These are phyloP conservation scores for Rhytidiadelphus loreus DNA, from an alignment of 225 moss, liverwort and hornwort species.

Conservation along the genomic window DNA sequence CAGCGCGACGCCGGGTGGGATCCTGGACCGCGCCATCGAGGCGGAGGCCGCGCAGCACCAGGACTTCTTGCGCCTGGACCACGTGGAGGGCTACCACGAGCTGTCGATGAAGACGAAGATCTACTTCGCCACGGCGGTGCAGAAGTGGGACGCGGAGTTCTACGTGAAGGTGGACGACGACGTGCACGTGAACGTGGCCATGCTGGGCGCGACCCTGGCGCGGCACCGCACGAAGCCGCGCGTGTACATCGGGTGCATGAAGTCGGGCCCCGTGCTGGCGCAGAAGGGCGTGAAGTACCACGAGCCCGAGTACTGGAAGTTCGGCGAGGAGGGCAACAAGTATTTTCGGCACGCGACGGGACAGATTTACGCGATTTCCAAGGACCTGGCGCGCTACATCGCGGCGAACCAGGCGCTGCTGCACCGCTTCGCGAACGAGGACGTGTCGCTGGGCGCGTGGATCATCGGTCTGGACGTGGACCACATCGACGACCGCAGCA, in stretches of 20 bases:
- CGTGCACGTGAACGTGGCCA: conserved; percentile 88
- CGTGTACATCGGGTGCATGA: conserved; percentile 97
- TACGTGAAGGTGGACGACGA: conserved; percentile 99
- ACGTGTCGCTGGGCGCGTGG: conserved; percentile 95
- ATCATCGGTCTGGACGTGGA: conserved; percentile 97
- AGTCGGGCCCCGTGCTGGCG: conserved; percentile 70
- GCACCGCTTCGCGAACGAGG: conserved; percentile 90
- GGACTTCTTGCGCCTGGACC: conserved; percentile 84
- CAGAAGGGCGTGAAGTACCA: conserved; percentile 63
- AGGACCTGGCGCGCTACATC: conserved; percentile 79
- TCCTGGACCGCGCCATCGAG: conserved; percentile 91
- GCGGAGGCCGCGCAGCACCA: conserved; percentile 79
- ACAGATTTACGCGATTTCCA: conserved; percentile 90
- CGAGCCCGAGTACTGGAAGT: conserved; percentile 99
- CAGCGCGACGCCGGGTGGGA: conserved; percentile 86
- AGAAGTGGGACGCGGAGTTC: conserved; percentile 89
- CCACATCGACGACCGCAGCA: conserved; percentile 92
- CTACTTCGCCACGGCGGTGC: conserved; percentile 85
- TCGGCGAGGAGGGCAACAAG: conserved; percentile 97
- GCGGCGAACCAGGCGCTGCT: conserved; percentile 71
- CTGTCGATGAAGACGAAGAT: conserved; percentile 96
- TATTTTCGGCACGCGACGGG: conserved; percentile 98
- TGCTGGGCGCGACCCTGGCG: conserved; percentile 67
- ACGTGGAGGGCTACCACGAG: conserved; percentile 95
- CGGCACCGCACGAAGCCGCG: conserved; percentile 81